Evolutionary conservation across 345 rosid species (phyloP), one percentile per base, ranked within the genome.

Genomic region (Heritiera littoralis): DNA sequence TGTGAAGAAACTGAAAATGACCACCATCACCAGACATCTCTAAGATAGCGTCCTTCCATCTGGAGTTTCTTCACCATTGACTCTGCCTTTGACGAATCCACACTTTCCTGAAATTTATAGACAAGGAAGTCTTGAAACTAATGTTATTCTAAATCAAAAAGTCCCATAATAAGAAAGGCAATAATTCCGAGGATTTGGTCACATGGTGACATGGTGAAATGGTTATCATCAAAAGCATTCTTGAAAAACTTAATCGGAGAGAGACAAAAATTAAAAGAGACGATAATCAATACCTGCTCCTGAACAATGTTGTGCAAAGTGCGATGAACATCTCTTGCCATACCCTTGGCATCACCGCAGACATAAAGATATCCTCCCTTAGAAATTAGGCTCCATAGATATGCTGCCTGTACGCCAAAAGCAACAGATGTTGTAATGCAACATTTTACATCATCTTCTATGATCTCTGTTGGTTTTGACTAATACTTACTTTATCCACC

Each of bases 281-380:
- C 9, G 17, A 49, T 12, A 69, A 70, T 41, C 46, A 32, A 63
- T 15, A 96, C 99, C 98, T 97, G 98, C 85, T 97, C 97, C 81
- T 87, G 92, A 45, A 85, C 84, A 80, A 97, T 90, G 6, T 91
- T 88, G 89, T 97, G 99, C 70, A 97, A 89, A 65, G 94, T 80
- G 81, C 97, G 84, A 82, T 97, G 99, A 56, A 97, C 99, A 68
- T 97, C 98, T 80, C 89, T 89, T 3, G 99, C 98, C 99, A 97
- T 97, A 84, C 98, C 98, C 80, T 97, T 97, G 79, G 99, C 99
- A 84, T 97, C 99, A 83, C 99, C 98, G 70, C 99, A 97, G 23
- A 97, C 98, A 83, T 97, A 97, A 12, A 94, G 58, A 77, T 93
- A 94, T 4, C 86, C 99, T 76, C 97, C 98, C 80, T 86, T 83